phyloP scores from a whole-genome alignment of 1,284 basidiomycete genomes.

The Ganoderma sinense region DNA sequence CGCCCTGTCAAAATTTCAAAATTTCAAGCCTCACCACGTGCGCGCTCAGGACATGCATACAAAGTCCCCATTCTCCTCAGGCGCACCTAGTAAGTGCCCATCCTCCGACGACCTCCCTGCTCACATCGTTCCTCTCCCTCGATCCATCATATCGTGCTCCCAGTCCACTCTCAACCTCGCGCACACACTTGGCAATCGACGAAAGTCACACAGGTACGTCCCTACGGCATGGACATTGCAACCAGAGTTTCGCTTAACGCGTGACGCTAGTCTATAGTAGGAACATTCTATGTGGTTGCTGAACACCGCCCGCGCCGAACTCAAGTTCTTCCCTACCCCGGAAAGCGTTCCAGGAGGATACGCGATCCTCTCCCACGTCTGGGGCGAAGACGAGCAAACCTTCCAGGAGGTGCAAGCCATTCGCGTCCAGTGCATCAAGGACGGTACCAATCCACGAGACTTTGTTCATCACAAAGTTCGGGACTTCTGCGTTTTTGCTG shows the following conservation, averaged over 20 bases:
- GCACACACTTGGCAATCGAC: too few species aligned
- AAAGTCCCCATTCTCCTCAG: too few species aligned
- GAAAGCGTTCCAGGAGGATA: neutral
- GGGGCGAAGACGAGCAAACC: neutral
- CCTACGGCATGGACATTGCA: too few species aligned
- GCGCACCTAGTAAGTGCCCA: too few species aligned
- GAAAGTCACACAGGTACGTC: too few species aligned
- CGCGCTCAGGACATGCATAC: too few species aligned
- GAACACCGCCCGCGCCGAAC: neutral
- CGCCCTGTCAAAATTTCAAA: too few species aligned
- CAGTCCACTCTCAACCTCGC: too few species aligned
- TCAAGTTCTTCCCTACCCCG: neutral
- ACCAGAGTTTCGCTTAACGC: neutral
- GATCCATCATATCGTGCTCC: too few species aligned
- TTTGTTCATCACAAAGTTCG: neutral
- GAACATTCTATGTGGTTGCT: neutral
- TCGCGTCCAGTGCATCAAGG: neutral
- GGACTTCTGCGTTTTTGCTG: neutral
- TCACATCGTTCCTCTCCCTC: too few species aligned
- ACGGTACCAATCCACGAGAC: neutral
- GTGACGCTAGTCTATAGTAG: neutral
- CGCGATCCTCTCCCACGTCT: slow-evolving; percentile 8
- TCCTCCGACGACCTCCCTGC: too few species aligned
- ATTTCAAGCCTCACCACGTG: too few species aligned
- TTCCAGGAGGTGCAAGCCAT: slow-evolving; percentile 3